Evolutionary conservation across 441 rosid genomes (phyloP), one percentile per base, ranked within the genome.

Genomic region (Geranium incanum): DNA sequence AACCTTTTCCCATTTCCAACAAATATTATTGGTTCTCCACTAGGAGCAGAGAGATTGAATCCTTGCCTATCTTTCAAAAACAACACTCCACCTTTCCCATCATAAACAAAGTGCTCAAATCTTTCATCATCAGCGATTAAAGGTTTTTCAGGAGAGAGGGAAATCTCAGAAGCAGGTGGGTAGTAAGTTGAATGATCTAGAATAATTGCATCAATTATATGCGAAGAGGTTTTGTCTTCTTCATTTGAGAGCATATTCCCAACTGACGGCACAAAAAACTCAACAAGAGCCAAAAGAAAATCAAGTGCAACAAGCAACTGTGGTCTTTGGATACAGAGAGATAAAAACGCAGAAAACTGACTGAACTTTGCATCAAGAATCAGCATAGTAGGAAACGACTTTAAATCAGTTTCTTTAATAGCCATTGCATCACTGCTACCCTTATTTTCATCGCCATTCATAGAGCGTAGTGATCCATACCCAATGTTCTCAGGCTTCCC

Each of bases 231-330:
- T 73, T 83, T 86, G 76, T 81, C 88, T 71, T 88, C 97, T 74
- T 88, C 96, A 81, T 82, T 81, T 67, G 93, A 81, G 78, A 88
- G 85, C 79, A 85, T 80, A 81, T 74, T 76, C 63, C 95, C 91
- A 68, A 95, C 82, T 45, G 91, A 74, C 13, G 98, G 99, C 78
- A 88, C 90, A 80, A 95, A 95, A 80, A 95, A 95, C 83, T 95
- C 98, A 72, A 85, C 89, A 68, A 95, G 87, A 21, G 96, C 95
- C 72, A 92, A 84, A 75, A 95, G 86, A 86, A 95, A 95, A 88
- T 95, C 99, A 78, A 95, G 89, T 65, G 97, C 96, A 77, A 95
- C 98, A 74, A 95, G 95, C 76, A 95, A 81, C 73, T 89, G 98
- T 23, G 99, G 99, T 86, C 95, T 88, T 79, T 91, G 99, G 81